These are phyloP conservation scores for Paraurostyla sp. DNA, from an alignment of 73 alveolate species.

Conservation along the genomic window DNA sequence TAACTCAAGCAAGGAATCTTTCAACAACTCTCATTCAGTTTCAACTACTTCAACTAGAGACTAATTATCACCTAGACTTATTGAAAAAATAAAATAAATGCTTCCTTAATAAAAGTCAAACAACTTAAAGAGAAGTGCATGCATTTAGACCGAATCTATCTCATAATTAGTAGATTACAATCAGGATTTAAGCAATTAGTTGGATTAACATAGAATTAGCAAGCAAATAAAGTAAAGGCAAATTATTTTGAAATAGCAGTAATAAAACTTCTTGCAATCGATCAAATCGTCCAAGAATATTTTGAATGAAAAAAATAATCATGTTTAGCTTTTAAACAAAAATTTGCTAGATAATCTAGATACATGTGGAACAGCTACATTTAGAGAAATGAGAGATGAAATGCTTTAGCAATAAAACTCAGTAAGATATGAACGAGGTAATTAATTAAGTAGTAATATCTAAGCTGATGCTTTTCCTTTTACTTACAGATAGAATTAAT, in stretches of 20 bases:
- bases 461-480: too few relatives aligned
- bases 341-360: conserved; percentile 3
- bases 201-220: neutral
- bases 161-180: too few relatives aligned
- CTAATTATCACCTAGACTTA: neutral
- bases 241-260: neutral
- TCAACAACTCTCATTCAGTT: neutral
- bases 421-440: too few relatives aligned
- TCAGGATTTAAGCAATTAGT: too few relatives aligned
- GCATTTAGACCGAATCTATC: conserved; percentile 26
- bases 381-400: conserved; percentile 17
- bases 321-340: neutral
- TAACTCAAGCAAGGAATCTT: neutral
- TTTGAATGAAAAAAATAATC: neutral
- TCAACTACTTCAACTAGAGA: conserved; percentile 5
- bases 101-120: neutral
- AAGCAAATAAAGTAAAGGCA: neutral
- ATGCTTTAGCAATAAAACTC: neutral
- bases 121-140: conserved; percentile 34
- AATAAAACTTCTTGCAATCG: neutral
- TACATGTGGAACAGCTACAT: conserved; percentile 44
- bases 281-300: neutral
- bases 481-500: too few relatives aligned
- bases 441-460: too few relatives aligned
- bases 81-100: neutral